Evolutionary conservation across 1,284 basidiomycete species (phyloP), one percentile per base, ranked within the genome.

Genomic region (Apiotrichum akiyoshidainum): DNA sequence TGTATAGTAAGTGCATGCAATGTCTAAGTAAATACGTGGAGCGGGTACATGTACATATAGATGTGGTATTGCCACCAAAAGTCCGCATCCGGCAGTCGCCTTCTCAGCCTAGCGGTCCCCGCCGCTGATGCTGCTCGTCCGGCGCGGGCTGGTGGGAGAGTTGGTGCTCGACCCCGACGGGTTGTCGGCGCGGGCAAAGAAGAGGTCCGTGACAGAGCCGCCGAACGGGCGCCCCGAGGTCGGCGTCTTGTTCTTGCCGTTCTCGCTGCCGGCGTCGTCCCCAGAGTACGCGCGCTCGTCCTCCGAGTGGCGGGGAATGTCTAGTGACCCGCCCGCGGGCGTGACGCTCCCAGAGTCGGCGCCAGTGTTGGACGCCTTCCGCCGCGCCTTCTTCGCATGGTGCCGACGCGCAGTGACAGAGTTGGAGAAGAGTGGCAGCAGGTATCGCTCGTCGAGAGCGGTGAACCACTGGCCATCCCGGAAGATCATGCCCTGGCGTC

Each of bases 381-480:
- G 59, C 35, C 85, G 81, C 3, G 86, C 87, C 59, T 85, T 83
- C 44, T 88, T 85, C 1, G 89, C 89, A 65, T 92, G 87, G 81
- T 92, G 92, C 56, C 88, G 87, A 64, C 91, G 82, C 60, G 89
- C 90, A 14, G 92, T 91, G 0, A 92, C 93, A 11, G 89, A 89
- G 74, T 98, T 98, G 58, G 90, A 92, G 80, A 99, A 99, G 44
- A 97, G 80, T 16, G 95, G 96, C 4, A 98, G 78, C 17, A 99
- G 81, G 75, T 97, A 99, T 60, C 92, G 84, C 77, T 99, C 92
- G 77, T 99, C 95, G 47, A 99, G 80, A 35, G 87, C 83, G 66
- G 93, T 93, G 85, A 99, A 99, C 94, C 95, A 98, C 76, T 93
- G 90, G 8, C 83, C 83, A 61, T 84, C 82, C 19, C 80, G 73